Conservation (phyloP, 768 basidiomycete species). For the Xerocomus brunneocitrinus region DNA sequence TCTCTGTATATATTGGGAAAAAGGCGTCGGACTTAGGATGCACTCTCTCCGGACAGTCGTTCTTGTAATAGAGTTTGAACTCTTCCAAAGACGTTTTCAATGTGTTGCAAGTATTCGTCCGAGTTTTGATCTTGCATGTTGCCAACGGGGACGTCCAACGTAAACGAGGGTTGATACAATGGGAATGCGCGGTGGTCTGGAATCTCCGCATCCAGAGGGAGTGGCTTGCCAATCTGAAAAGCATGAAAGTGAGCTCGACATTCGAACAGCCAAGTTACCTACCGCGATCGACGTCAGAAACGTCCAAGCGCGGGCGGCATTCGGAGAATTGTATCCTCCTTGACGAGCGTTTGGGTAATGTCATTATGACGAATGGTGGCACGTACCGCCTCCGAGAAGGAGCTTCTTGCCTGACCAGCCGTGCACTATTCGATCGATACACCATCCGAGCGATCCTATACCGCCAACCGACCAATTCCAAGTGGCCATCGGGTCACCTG, state of each 20-base stretch:
- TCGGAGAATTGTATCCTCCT: slow-evolving; percentile 83
- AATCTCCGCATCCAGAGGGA: slow-evolving; percentile 58
- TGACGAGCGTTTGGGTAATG: slow-evolving; percentile 12
- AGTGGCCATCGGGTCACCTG: slow-evolving; percentile 73
- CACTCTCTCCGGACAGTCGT: slow-evolving; percentile 7
- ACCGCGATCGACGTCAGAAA: slow-evolving; percentile 75
- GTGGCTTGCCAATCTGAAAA: slow-evolving; percentile 47
- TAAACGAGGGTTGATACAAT: slow-evolving; percentile 75
- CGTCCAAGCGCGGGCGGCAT: slow-evolving; percentile 85
- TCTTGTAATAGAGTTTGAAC: slow-evolving; percentile 25
- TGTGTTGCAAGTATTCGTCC: slow-evolving; percentile 45
- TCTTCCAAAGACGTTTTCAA: slow-evolving; percentile 40
- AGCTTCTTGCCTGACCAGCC: slow-evolving; percentile 59
- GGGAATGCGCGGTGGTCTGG: slow-evolving; percentile 76
- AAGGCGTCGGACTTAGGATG: background rate
- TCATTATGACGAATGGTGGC: background rate
- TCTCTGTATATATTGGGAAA: no score
- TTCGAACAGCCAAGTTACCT: slow-evolving; percentile 24
- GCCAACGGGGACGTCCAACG: slow-evolving; percentile 67
- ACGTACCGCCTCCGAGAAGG: slow-evolving; percentile 71
- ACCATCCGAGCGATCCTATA: slow-evolving; percentile 68
- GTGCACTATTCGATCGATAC: slow-evolving; percentile 45
- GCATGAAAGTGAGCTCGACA: background rate
- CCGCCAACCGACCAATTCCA: slow-evolving; percentile 67
- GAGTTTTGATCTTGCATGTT: slow-evolving; percentile 74